Evolutionary conservation across 371 early-diverging fungal genomes (phyloP).

Genomic region (Rhizopus microsporus): DNA sequence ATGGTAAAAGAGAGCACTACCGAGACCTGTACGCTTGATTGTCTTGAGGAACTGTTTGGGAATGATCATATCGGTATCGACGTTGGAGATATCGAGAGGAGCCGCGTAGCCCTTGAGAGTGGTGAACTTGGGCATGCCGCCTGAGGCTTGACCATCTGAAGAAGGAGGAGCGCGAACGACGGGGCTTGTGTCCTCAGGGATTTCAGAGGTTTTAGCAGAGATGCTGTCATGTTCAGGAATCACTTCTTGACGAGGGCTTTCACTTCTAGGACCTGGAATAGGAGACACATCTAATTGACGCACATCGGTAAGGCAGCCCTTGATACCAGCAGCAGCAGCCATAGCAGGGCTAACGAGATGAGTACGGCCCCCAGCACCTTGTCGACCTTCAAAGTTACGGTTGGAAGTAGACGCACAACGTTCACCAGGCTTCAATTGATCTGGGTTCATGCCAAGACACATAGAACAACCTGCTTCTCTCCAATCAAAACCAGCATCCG

Average conservation of each 20-base stretch:
- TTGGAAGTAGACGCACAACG: constrained; percentile 74
- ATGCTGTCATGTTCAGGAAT: constrained; percentile 18
- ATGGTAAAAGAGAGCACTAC: constrained; percentile 60
- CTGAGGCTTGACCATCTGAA: constrained; percentile 8
- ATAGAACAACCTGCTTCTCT: constrained; percentile 75
- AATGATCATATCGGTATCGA: constrained; percentile 76
- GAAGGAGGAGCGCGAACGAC: constrained; percentile 24
- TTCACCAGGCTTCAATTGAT: constrained; percentile 67
- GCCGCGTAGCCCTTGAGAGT: constrained; percentile 59
- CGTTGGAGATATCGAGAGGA: constrained; percentile 62
- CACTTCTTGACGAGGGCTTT: constrained; percentile 23
- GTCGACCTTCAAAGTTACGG: constrained; percentile 75
- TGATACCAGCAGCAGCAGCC: constrained; percentile 54
- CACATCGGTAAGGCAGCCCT: constrained; percentile 50
- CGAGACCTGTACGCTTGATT: constrained; percentile 71
- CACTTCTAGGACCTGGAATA: constrained; percentile 20
- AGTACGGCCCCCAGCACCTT: constrained; percentile 66
- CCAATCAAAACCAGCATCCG: constrained; percentile 73
- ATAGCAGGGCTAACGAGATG: constrained; percentile 58
- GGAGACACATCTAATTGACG: constrained; percentile 31
- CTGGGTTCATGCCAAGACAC: constrained; percentile 78
- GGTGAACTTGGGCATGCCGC: constrained; percentile 64
- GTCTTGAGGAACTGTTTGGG: constrained; percentile 79
- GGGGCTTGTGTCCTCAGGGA: constrained; percentile 17
- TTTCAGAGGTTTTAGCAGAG: constrained; percentile 5